These are phyloP conservation scores for Ceratobasidium sp. DNA, from an alignment of 1,284 basidiomycete genomes.

Conservation along the genomic window DNA sequence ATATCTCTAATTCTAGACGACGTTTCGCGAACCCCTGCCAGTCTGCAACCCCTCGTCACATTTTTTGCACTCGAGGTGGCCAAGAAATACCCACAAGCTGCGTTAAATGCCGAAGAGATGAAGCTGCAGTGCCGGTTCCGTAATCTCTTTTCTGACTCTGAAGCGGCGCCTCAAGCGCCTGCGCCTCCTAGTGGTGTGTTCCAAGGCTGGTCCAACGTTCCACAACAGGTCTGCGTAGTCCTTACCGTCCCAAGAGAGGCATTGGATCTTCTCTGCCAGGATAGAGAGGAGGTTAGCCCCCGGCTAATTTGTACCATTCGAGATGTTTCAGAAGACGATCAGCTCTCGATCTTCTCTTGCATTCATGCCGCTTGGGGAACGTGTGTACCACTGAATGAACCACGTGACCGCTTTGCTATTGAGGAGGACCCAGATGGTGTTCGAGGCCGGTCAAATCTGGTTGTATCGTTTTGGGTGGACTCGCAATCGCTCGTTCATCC, in stretches of 20 bases:
- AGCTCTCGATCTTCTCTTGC: background rate
- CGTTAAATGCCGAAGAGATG: no score
- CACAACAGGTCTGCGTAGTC: background rate
- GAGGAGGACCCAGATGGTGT: background rate
- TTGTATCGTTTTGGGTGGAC: no score
- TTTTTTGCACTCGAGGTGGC: no score
- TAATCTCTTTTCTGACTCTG: background rate
- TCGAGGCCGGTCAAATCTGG: no score
- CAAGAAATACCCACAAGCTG: no score
- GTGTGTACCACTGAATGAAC: background rate
- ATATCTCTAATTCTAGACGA: background rate
- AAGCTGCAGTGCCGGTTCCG: background rate
- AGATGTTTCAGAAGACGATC: background rate
- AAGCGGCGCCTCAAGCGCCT: no score
- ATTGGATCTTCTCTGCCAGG: background rate
- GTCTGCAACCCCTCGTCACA: no score
- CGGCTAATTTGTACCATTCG: conserved; percentile 4
- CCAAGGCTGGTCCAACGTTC: background rate
- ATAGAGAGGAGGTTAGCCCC: background rate
- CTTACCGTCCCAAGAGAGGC: background rate
- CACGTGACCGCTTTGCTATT: background rate
- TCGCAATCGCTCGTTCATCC: no score
- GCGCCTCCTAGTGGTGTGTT: background rate
- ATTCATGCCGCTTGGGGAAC: conserved; percentile 17
- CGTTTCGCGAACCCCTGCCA: no score